Evolutionary conservation across 2,329 filamentous ascomycete genomes (phyloP), one percentile per base, ranked within the genome.

Genomic region (Sarocladium strictum): DNA sequence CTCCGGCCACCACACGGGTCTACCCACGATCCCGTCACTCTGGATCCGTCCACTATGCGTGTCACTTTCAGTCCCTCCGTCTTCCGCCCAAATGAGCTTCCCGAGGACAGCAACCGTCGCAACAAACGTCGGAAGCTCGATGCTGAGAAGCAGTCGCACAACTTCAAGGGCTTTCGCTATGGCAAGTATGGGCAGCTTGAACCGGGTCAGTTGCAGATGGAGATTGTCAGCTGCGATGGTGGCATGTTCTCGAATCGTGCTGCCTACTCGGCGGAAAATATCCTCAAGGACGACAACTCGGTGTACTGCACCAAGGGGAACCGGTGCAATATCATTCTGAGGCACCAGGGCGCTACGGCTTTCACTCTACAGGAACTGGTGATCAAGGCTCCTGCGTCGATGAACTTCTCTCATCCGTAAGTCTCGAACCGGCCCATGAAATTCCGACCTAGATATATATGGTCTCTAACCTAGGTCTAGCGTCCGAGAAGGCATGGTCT

Each of bases 271-370:
- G 84, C 86, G 19, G 89, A 92, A 61, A 96, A 96, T 66, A 85
- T 97, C 26, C 76, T 97, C 58, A 84, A 82, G 61, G 85, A 92
- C 66, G 90, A 97, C 69, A 77, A 51, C 47, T 89, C 87, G 11
- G 90, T 96, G 2, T 97, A 97, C 66, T 95, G 91, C 70, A 96
- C 91, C 35, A 89, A 93, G 67, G 85, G 84, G n/a, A 87, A 87
- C 58, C 82, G 85, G 56, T 97, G 91, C 73, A 96, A 96, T 65
- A 83, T 97, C 61, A 77, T 97, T 12, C 71, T 97, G 55, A 83
- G 84, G 56, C 93, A 97, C 67, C 84, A 87, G 60, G 90, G 89
- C 43, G 84, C 84, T 35, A 87, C 87, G 2, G 83, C 88, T 0
- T 97, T 97, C 64, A 89, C 82, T 54, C 72, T 97, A 54, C 87